These are phyloP conservation scores for Chalciporus pseudorubinellus DNA, from an alignment of 768 basidiomycete genomes.

Conservation along the genomic window DNA sequence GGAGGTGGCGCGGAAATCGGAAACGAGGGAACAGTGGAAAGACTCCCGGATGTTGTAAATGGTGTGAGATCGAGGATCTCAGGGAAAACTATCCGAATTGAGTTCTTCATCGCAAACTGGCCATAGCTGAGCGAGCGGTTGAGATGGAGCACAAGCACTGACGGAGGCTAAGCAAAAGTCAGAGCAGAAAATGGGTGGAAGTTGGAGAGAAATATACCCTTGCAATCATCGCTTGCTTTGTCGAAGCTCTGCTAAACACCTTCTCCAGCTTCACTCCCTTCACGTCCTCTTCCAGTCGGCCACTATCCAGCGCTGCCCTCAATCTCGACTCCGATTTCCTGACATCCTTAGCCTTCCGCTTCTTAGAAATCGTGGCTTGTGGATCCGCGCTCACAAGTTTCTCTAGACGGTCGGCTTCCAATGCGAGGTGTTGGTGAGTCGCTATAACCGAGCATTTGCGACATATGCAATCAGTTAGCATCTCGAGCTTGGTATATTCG, in stretches of 20 bases:
- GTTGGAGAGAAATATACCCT: conserved; percentile 45
- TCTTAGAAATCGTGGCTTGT: conserved; percentile 65
- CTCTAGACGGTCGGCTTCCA: conserved; percentile 61
- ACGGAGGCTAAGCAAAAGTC: conserved; percentile 62
- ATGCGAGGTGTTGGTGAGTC: conserved; percentile 62
- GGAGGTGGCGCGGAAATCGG: conserved; percentile 69
- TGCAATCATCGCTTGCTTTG: conserved; percentile 91
- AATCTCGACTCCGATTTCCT: conserved; percentile 62
- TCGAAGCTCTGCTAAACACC: conserved; percentile 69
- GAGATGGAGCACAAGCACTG: conserved; percentile 83
- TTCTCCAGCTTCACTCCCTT: conserved; percentile 80
- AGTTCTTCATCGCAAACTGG: conserved; percentile 77
- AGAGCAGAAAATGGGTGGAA: conserved; percentile 10
- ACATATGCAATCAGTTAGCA: conserved; percentile 90
- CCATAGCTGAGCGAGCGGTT: conserved; percentile 89
- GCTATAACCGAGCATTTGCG: conserved; percentile 84
- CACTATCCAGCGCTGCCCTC: conserved; percentile 62
- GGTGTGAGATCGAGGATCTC: conserved; percentile 88
- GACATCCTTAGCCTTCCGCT: conserved; percentile 71
- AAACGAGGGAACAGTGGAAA: conserved; percentile 65
- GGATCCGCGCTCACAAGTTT: conserved; percentile 29
- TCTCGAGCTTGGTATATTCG: conserved; percentile 86
- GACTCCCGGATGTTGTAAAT: conserved; percentile 78
- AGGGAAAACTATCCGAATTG: conserved; percentile 75
- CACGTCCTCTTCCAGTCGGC: conserved; percentile 80